These are phyloP conservation scores for Uronychia setigera DNA, from an alignment of 73 alveolate genomes.

Conservation along the genomic window DNA sequence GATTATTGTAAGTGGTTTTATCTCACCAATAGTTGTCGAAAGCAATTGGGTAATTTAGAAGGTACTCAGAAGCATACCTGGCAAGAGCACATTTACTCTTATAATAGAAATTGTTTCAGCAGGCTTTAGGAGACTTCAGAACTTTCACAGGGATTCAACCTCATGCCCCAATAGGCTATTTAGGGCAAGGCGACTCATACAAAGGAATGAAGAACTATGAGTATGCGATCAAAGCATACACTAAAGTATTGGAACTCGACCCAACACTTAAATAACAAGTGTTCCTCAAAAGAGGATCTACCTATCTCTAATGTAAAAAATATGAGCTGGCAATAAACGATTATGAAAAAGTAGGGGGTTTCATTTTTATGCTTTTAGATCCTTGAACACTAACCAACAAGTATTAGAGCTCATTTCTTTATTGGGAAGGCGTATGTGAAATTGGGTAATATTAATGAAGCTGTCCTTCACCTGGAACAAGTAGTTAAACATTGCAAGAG, in stretches of 20 bases:
- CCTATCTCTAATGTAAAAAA: conserved; percentile 39
- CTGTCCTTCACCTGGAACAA: conserved; percentile 74
- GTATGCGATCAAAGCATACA: conserved; percentile 59
- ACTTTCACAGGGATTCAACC: conserved; percentile 41
- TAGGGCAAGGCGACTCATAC: conserved; percentile 79
- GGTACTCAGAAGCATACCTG: conserved; percentile 74
- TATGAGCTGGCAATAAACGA: conserved; percentile 40
- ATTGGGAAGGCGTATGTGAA: conserved; percentile 69
- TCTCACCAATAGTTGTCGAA: not conserved
- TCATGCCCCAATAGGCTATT: conserved; percentile 58
- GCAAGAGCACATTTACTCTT: conserved; percentile 73
- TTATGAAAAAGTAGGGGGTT: conserved; percentile 38
- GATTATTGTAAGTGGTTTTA: conserved; percentile 4
- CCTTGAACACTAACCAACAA: conserved; percentile 37
- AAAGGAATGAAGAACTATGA: conserved; percentile 53
- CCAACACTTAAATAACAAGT: conserved; percentile 27
- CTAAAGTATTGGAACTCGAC: conserved; percentile 30
- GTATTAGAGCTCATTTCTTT: conserved; percentile 68
- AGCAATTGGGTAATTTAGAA: conserved; percentile 53
- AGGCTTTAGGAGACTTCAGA: conserved; percentile 56
- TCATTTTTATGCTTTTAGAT: conserved; percentile 13
- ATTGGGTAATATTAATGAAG: conserved; percentile 56
- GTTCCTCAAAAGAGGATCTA: conserved; percentile 48
- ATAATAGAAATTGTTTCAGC: conserved; percentile 39
- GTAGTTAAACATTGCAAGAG: conserved; percentile 61